These are phyloP conservation scores for Penicillium salamii DNA, from an alignment of 495 filamentous ascomycete species.

Conservation along the genomic window DNA sequence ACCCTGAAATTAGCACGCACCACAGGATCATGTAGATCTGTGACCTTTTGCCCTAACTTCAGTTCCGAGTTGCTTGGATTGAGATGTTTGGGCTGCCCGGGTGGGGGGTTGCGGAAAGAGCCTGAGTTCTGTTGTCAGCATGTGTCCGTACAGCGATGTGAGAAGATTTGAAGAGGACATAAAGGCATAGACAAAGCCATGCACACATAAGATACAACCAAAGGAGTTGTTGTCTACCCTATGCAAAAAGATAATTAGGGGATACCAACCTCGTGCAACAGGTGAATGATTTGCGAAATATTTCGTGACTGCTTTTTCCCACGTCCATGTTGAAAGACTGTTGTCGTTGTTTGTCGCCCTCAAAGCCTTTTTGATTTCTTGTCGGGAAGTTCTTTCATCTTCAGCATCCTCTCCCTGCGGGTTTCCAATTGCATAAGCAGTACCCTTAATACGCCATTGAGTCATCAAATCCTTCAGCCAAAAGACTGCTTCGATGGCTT, in stretches of 20 bases:
- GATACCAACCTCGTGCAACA: constrained; percentile 58
- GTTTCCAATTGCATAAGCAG: constrained; percentile 68
- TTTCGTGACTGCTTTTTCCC: constrained; percentile 71
- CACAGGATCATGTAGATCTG: constrained; percentile 61
- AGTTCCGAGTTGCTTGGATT: constrained; percentile 46
- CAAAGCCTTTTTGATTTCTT: constrained; percentile 38
- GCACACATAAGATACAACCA: too few species aligned
- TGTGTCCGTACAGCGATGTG: too few species aligned
- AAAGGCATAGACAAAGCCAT: too few species aligned
- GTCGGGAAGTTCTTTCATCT: constrained; percentile 31
- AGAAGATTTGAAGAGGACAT: too few species aligned
- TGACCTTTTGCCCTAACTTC: constrained; percentile 63
- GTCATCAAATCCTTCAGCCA: constrained; percentile 69
- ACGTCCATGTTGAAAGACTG: constrained; percentile 53
- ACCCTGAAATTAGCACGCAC: constrained; percentile 82
- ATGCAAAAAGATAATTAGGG: too few species aligned
- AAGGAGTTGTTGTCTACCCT: too few species aligned
- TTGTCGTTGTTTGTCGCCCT: constrained; percentile 25
- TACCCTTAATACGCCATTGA: constrained; percentile 83
- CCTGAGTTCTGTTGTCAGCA: constrained; percentile 33
- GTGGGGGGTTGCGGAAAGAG: constrained; percentile 73
- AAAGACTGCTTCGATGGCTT: constrained; percentile 75
- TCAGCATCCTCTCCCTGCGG: constrained; percentile 50
- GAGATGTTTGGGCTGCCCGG: constrained; percentile 58
- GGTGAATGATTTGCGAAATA: constrained; percentile 88